phyloP scores from a whole-genome alignment of 2,329 filamentous ascomycete species.

The Beauveria sp. region DNA sequence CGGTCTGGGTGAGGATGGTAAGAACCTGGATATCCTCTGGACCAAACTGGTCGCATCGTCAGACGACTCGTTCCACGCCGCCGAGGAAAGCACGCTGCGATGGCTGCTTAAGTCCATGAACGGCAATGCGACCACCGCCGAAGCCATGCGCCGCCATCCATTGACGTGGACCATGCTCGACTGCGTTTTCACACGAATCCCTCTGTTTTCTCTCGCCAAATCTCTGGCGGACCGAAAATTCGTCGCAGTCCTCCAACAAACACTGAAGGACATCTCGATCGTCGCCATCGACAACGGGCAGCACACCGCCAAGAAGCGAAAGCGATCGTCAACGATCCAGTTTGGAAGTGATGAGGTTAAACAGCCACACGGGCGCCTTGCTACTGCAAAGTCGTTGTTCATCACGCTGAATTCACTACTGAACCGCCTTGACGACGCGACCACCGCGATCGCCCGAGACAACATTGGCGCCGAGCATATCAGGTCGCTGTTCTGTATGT shows the following conservation, averaged over 20 bases:
- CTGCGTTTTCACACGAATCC: slow-evolving; percentile 56
- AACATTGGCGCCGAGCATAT: slow-evolving; percentile 51
- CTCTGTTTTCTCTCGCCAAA: slow-evolving; percentile 60
- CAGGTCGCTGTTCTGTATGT: slow-evolving; percentile 46
- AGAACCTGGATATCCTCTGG: slow-evolving; percentile 45
- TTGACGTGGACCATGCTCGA: slow-evolving; percentile 55
- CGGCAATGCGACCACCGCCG: slow-evolving; percentile 36
- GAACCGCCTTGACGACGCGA: slow-evolving; percentile 32
- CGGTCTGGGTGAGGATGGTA: slow-evolving; percentile 33
- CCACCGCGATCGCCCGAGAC: slow-evolving; percentile 30
- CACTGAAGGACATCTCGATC: slow-evolving; percentile 49
- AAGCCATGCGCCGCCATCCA: slow-evolving; percentile 47
- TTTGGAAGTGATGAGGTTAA: slow-evolving; percentile 36
- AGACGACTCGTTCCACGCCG: slow-evolving; percentile 39
- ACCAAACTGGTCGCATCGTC: slow-evolving; percentile 35
- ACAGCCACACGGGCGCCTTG: slow-evolving; percentile 32
- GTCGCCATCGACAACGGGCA: slow-evolving; percentile 21
- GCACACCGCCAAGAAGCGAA: slow-evolving; percentile 34
- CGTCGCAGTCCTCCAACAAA: slow-evolving; percentile 55
- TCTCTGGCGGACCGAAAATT: slow-evolving; percentile 66
- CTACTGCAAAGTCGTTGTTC: slow-evolving; percentile 41
- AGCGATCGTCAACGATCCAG: slow-evolving; percentile 29
- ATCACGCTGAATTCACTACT: slow-evolving; percentile 38
- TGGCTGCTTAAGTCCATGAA: slow-evolving; percentile 58
- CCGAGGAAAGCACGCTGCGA: slow-evolving; percentile 51